These are phyloP conservation scores for Pseudoscleropodium purum DNA, from an alignment of 225 moss, liverwort and hornwort species.

Conservation along the genomic window DNA sequence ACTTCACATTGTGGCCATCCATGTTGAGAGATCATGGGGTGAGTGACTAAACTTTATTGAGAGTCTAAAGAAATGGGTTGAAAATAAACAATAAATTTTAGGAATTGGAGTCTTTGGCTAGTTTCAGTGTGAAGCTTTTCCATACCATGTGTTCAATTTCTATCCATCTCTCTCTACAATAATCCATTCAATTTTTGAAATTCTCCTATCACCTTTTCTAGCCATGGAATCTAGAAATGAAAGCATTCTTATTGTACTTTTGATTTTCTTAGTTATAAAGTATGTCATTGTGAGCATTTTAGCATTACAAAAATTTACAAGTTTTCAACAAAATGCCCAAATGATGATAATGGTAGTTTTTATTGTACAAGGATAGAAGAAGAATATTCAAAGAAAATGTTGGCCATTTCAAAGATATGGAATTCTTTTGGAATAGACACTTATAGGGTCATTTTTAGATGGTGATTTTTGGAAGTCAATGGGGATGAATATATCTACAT, in stretches of 20 bases:
- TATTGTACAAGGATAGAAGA: not conserved
- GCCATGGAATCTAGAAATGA: not conserved
- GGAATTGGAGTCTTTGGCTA: not conserved
- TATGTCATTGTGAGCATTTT: not conserved
- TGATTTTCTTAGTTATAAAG: not conserved
- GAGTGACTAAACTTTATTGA: not conserved
- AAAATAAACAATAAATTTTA: not conserved
- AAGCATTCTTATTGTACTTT: not conserved
- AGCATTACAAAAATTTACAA: not conserved
- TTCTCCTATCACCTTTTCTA: not conserved
- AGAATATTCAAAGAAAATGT: not conserved
- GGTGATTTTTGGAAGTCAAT: not conserved
- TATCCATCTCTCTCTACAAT: not conserved
- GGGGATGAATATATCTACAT: too few relatives aligned
- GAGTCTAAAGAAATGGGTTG: not conserved
- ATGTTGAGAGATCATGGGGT: not conserved
- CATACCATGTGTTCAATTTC: not conserved
- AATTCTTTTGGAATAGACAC: not conserved
- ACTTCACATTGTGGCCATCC: not conserved
- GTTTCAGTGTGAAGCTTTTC: not conserved
- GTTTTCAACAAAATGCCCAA: not conserved
- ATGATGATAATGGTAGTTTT: not conserved
- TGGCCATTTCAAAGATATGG: not conserved
- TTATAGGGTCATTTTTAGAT: accelerated
- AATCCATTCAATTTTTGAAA: not conserved